Evolutionary conservation across 331 rosid genomes (phyloP), one percentile per base, ranked within the genome.

Genomic region (Prunus yedoensis): DNA sequence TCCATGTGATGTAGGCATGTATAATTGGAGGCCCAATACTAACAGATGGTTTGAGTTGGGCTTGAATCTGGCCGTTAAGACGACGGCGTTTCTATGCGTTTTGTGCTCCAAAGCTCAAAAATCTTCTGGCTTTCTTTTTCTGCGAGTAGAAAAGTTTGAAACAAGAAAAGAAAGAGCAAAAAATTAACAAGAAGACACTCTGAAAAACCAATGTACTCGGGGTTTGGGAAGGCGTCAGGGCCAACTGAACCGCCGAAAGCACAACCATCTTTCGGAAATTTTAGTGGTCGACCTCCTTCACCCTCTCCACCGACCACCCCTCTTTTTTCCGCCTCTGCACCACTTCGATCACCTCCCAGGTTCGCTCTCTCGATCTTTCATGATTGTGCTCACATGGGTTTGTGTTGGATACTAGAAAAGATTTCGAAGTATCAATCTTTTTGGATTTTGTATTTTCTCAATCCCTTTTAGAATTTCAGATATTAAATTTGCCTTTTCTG

Each of bases 211-310:
- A 66, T 85, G 73, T 84, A 79, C 51, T 1, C 1, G 51, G 96
- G 97, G 13, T 92, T 92, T 63, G 88, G 89, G 46, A 80, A 76
- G 87, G 67, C 41, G 56, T 83, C 91, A 4, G 98, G 98, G 8
- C 98, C 98, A 20, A 10, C 65, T 9, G 69, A 7, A 25, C 87
- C 88, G 30, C 83, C 79, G 47, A 65, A 60, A 49, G 47, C 86
- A 7, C 83, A 28, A 46, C 86, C 82, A 4, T 1, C 61, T 58
- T 90, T 90, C 27, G 96, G 96, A 66, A 71, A 80, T 71, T 53
- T 59, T 51, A 23, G 64, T 59, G 35, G 69, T 69, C 83, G 70
- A 16, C 84, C 79, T 23, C 63, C 85, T 2, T 78, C 90, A 11
- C 76, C 85, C 52, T 68, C 85, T 58, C 67, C 82, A 12, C 46